Conservation (phyloP, 495 filamentous ascomycete genomes). For the Baudoinia panamericana region DNA sequence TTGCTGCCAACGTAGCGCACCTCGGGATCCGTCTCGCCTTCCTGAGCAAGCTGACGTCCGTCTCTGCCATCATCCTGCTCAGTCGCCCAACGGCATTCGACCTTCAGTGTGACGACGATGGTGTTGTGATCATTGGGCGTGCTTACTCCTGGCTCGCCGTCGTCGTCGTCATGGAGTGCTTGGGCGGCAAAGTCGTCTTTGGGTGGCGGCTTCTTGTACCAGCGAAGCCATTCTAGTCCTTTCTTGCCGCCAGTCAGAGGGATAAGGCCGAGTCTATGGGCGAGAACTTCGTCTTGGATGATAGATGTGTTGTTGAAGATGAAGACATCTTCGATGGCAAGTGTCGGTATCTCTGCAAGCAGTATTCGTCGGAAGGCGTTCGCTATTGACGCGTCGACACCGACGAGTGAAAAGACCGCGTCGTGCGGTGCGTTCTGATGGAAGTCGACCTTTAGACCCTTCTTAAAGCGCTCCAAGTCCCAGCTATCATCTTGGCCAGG, state of each 20-base stretch:
- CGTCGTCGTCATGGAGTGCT: conserved; percentile 23
- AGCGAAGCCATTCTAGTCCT: conserved; percentile 67
- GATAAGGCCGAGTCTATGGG: conserved; percentile 76
- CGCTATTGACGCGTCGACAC: conserved; percentile 80
- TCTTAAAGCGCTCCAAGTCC: conserved; percentile 60
- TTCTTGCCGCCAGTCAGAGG: conserved; percentile 67
- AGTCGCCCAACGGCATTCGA: conserved; percentile 64
- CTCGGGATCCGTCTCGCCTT: conserved; percentile 61
- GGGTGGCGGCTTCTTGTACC: conserved; percentile 45
- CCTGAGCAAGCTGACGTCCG: conserved; percentile 36
- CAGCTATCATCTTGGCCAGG: conserved; percentile 83
- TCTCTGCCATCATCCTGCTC: conserved; percentile 22
- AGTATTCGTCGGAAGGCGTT: conserved; percentile 98
- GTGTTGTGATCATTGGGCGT: conserved; percentile 65
- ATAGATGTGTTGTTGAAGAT: conserved; percentile 91
- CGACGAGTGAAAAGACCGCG: conserved; percentile 77
- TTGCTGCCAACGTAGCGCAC: conserved; percentile 74
- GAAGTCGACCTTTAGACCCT: conserved; percentile 64
- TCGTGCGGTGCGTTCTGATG: conserved; percentile 65
- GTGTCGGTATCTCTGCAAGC: conserved; percentile 82
- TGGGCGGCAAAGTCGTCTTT: conserved; percentile 30
- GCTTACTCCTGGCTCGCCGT: conserved; percentile 32
- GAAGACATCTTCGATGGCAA: conserved; percentile 88
- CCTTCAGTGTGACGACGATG: conserved; percentile 53
- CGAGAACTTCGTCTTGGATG: conserved; percentile 92